Percentiles rank a stretch among this genome's conserved stretches.
These are phyloP conservation scores for Parmelia sp. DNA, from an alignment of 495 filamentous ascomycete species.

Conservation along the genomic window DNA sequence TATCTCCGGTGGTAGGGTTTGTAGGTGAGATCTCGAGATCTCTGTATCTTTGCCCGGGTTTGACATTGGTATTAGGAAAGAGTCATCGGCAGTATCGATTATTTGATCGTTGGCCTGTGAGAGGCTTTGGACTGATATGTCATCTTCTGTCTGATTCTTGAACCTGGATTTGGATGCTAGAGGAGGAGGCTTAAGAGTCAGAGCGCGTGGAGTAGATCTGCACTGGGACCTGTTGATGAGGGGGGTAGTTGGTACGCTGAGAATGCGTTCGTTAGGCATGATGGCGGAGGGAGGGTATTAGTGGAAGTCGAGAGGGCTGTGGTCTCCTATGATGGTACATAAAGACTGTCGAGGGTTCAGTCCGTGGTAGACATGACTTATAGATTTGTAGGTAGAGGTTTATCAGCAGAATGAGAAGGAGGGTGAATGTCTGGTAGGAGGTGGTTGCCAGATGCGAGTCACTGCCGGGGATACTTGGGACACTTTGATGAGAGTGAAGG, in stretches of 20 bases:
- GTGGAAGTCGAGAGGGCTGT: not conserved
- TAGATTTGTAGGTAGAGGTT: too few species aligned
- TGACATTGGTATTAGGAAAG: constrained; percentile 7
- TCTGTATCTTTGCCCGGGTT: constrained; percentile 12
- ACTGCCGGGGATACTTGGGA: too few species aligned
- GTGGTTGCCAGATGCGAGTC: too few species aligned
- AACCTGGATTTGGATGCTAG: constrained; percentile 15
- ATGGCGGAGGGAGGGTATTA: not conserved
- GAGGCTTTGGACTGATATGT: constrained; percentile 25
- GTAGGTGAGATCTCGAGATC: constrained; percentile 17
- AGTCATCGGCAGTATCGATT: constrained; percentile 17
- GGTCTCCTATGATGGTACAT: not conserved
- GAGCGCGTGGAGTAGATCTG: constrained; percentile 19
- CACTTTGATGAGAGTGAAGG: too few species aligned
- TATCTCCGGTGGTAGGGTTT: constrained; percentile 59
- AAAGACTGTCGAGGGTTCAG: not conserved
- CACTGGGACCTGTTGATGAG: constrained; percentile 17
- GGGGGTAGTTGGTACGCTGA: constrained; percentile 12
- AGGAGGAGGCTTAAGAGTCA: constrained; percentile 22
- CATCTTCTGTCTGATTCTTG: constrained; percentile 26
- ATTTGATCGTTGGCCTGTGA: constrained; percentile 19
- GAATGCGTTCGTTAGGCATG: constrained; percentile 10
- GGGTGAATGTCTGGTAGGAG: not conserved
- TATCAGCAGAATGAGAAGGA: not conserved
- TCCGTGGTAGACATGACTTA: too few species aligned